phyloP scores from a whole-genome alignment of 495 filamentous ascomycete species.

The Podospora appendiculata region DNA sequence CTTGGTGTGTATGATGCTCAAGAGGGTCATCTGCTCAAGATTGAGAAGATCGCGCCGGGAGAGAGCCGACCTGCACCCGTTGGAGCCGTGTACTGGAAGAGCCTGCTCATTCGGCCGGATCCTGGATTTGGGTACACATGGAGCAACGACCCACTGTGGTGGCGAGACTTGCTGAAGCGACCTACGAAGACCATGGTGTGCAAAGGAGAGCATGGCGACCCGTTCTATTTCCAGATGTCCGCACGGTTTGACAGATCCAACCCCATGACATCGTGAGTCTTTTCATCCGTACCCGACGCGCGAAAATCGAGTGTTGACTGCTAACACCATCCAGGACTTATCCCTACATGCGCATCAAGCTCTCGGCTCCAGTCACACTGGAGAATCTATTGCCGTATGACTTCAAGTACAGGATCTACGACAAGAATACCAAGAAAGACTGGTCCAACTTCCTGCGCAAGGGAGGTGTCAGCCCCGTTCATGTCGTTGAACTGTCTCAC shows the following conservation, averaged over 20 bases:
- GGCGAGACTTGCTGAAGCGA: conserved; percentile 80
- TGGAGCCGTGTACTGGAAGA: conserved; percentile 85
- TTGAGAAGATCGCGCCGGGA: conserved; percentile 93
- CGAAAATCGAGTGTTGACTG: not conserved
- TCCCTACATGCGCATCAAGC: conserved; percentile 86
- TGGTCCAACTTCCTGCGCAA: conserved; percentile 98
- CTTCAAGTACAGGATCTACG: conserved; percentile 98
- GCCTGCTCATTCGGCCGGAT: conserved; percentile 83
- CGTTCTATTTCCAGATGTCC: conserved; percentile 95
- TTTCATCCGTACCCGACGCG: not conserved
- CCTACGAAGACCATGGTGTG: conserved; percentile 83
- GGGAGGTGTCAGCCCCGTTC: conserved; percentile 91
- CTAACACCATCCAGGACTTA: conserved; percentile 55
- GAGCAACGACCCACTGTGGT: conserved; percentile 82
- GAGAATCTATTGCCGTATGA: conserved; percentile 94
- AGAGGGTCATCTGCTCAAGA: conserved; percentile 88
- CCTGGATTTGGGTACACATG: conserved; percentile 95
- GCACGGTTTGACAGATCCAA: conserved; percentile 73
- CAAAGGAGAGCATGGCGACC: conserved; percentile 72
- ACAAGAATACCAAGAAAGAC: conserved; percentile 94
- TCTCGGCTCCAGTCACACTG: conserved; percentile 86
- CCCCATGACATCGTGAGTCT: conserved; percentile 58
- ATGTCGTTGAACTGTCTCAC: conserved; percentile 93
- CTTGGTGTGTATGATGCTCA: conserved; percentile 85
- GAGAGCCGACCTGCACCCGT: conserved; percentile 88